Evolutionary conservation across 495 filamentous ascomycete genomes (phyloP).

Genomic region (Neurospora sp.): DNA sequence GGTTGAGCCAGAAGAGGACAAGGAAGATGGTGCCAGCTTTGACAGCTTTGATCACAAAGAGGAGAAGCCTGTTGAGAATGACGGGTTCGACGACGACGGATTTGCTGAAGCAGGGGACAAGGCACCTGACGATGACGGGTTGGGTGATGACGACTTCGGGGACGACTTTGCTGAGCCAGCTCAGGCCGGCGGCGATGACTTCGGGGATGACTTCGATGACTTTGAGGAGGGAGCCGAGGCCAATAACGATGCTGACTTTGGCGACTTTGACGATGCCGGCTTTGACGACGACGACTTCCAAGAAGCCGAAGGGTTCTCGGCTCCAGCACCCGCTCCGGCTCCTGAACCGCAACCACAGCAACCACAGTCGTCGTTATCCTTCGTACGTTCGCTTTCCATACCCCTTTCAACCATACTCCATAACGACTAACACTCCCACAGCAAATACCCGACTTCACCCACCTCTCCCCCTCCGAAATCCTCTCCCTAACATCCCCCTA

Average conservation of each 20-base stretch:
- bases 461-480: constrained; percentile 44
- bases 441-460: constrained; percentile 65
- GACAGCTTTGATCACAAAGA: neutral
- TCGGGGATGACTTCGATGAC: constrained; percentile 92
- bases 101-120: neutral
- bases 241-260: constrained; percentile 84
- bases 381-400: constrained; percentile 22
- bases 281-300: constrained; percentile 55
- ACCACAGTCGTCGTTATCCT: constrained; percentile 29
- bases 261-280: constrained; percentile 23
- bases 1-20: neutral
- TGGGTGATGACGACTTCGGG: constrained; percentile 30
- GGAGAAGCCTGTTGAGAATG: neutral
- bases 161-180: constrained; percentile 26
- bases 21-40: neutral
- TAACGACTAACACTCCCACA: constrained; percentile 15
- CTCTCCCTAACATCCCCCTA: constrained; percentile 41
- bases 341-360: constrained; percentile 28
- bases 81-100: neutral
- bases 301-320: constrained; percentile 42
- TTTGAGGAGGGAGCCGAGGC: constrained; percentile 75
- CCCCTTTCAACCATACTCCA: no score
- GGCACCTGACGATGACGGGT: neutral
- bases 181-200: constrained; percentile 42
- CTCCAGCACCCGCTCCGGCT: constrained; percentile 36